Evolutionary conservation across 1,284 basidiomycete species (phyloP), one percentile per base, ranked within the genome.

Genomic region (Papiliotrema laurentii): DNA sequence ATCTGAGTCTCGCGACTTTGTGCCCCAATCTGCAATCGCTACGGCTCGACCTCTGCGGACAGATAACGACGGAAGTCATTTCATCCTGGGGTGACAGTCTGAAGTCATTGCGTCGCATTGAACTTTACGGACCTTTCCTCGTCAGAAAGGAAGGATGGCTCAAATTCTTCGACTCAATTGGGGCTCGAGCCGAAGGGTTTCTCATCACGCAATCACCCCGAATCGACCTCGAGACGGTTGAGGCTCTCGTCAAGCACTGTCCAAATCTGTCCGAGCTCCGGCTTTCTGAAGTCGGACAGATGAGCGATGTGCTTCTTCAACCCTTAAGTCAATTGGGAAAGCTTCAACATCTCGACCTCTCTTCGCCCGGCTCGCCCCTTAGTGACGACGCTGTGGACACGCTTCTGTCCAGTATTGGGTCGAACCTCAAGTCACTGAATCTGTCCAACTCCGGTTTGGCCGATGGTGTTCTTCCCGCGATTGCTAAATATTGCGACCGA

Each of bases 41-140:
- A 13, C 82, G 84, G 0, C 81, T 98, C 18, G 86, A 92, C 61
- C 84, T 85, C 59, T 97, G 93, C 60, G 96, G 94, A 7, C 84
- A 85, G 45, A 79, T 97, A 51, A 80, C 86, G 58, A 82, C 87
- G 54, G 71, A 78, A 0, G 83, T 85, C 19, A 72, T 97, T 33
- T 69, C 75, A 11, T 72, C 79, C 1, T 91, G 89, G 81, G 78
- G 78, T 11, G 77, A 71, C 5, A 79, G 80, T 2, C 78, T 97
- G 22, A 81, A 81, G 1, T 68, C 81, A 7, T 81, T 98, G 31
- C 79, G 75, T 18, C 80, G 80, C 21, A 64, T 98, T 7, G 86
- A 89, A 62, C 84, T 98, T 5, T 83, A 89, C 24, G 94, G 88
- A 0, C 89, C 91, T 0, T 97, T 91, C 73, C 82, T 96, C 22